These are phyloP conservation scores for Leccinum glutinopallens DNA, from an alignment of 1,284 basidiomycete genomes.

Conservation along the genomic window DNA sequence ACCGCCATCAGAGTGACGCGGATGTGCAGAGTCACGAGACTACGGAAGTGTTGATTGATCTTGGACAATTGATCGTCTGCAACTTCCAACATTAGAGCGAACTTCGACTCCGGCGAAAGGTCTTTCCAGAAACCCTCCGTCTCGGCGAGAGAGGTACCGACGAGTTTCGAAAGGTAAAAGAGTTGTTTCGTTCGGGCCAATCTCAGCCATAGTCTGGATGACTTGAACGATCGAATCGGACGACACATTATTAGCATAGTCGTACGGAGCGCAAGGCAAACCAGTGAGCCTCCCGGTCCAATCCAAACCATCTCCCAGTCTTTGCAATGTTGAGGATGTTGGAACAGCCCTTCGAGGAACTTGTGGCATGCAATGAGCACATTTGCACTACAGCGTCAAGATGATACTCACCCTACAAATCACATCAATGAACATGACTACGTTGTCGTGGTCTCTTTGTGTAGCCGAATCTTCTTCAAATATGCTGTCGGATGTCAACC, in stretches of 20 bases:
- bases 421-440: conserved; percentile 78
- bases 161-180: conserved; percentile 69
- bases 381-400: neutral
- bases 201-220: conserved; percentile 87
- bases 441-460: conserved; percentile 59
- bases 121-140: conserved; percentile 75
- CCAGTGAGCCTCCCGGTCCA: conserved; percentile 78
- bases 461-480: conserved; percentile 42
- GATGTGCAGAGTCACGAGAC: conserved; percentile 77
- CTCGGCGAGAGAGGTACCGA: conserved; percentile 70
- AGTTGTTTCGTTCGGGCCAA: conserved; percentile 80
- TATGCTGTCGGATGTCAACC: conserved; percentile 32
- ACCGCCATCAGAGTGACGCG: conserved; percentile 86
- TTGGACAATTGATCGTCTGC: conserved; percentile 49
- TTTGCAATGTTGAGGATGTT: conserved; percentile 85
- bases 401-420: conserved; percentile 61
- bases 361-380: conserved; percentile 36
- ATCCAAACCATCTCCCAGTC: conserved; percentile 87
- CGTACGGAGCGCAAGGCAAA: conserved; percentile 87
- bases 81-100: conserved; percentile 59
- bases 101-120: conserved; percentile 54
- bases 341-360: conserved; percentile 95
- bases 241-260: conserved; percentile 82
- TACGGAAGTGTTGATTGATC: conserved; percentile 74
- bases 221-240: conserved; percentile 88